Conservation (phyloP, 768 basidiomycete species). For the Leccinum boreale region DNA sequence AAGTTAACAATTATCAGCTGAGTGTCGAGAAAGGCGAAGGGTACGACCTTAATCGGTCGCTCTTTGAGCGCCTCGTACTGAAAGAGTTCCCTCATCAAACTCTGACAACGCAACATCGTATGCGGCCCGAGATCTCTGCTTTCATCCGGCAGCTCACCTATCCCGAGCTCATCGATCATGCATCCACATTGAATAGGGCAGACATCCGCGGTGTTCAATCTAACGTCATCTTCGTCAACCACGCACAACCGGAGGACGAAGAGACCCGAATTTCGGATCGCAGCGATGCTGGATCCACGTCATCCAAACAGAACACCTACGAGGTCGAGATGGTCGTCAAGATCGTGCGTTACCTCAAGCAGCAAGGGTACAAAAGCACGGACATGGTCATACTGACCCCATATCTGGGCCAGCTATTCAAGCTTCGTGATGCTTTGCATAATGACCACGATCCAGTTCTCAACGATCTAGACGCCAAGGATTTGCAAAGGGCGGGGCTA, state of each 20-base stretch:
- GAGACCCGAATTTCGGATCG: constrained; percentile 39
- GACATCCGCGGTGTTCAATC: constrained; percentile 53
- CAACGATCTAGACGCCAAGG: constrained; percentile 59
- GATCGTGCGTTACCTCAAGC: constrained; percentile 61
- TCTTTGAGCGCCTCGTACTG: constrained; percentile 68
- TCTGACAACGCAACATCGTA: constrained; percentile 59
- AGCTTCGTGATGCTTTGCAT: constrained; percentile 44
- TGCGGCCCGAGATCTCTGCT: constrained; percentile 72
- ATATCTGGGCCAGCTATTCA: constrained; percentile 61
- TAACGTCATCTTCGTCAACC: constrained; percentile 63
- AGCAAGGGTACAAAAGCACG: constrained; percentile 64
- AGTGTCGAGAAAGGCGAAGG: constrained; percentile 72
- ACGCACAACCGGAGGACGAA: constrained; percentile 55
- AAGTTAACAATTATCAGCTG: constrained; percentile 61
- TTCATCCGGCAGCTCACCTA: constrained; percentile 64
- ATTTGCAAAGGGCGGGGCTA: constrained; percentile 58
- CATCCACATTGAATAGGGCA: constrained; percentile 45
- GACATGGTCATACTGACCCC: constrained; percentile 66
- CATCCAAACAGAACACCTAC: constrained; percentile 60
- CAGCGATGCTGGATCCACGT: constrained; percentile 43
- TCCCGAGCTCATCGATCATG: constrained; percentile 61
- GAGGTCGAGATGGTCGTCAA: constrained; percentile 66
- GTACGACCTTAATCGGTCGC: constrained; percentile 61
- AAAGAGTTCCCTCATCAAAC: constrained; percentile 60
- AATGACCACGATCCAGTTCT: constrained; percentile 54